Evolutionary conservation across 148 eudicot genomes (phyloP), one percentile per base, ranked within the genome.

Genomic region (Salicornia ramosissima): DNA sequence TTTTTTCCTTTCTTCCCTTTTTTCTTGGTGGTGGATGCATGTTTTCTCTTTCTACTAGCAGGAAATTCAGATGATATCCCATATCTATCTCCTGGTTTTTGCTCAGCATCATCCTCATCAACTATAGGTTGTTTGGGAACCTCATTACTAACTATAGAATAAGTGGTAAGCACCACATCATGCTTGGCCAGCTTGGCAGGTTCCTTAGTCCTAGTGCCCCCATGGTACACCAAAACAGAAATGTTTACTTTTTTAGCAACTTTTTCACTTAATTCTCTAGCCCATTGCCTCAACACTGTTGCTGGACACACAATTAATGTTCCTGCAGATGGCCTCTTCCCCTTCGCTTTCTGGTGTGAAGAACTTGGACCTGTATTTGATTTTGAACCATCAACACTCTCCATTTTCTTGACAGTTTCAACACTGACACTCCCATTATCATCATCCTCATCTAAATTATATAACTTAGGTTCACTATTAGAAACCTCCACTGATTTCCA

Each of bases 271-370:
- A 94, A 81, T 80, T 94, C 99, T 75, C 92, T 76, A 70, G 81
- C 85, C 99, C 99, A 94, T 83, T 94, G 97, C 72, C 97, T 84
- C 79, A 94, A 85, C 74, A 94, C 92, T 78, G 93, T 90, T 56
- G 99, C 97, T 40, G 99, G 99, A 77, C 99, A 94, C 64, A 94
- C 93, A 69, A 94, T 86, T 80, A 94, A 79, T 72, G 99, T 90
- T 45, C 99, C 99, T n/a, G 99, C 97, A 65, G 87, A 83, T n/a
- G 91, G 91, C 70, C 89, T 94, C 75, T 77, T 78, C 71, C 80
- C 78, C 55, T 75, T 78, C 64, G 83, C 70, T 69, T 79, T 75
- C 15, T 75, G 73, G 29, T 64, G 54, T 52, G 90, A 80, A 78
- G 83, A 75, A 64, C 81, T 79, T 10, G 77, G 78, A 69, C 78